Evolutionary conservation across 225 moss, liverwort and hornwort species (phyloP).

Genomic region (Sphagnum contortum): DNA sequence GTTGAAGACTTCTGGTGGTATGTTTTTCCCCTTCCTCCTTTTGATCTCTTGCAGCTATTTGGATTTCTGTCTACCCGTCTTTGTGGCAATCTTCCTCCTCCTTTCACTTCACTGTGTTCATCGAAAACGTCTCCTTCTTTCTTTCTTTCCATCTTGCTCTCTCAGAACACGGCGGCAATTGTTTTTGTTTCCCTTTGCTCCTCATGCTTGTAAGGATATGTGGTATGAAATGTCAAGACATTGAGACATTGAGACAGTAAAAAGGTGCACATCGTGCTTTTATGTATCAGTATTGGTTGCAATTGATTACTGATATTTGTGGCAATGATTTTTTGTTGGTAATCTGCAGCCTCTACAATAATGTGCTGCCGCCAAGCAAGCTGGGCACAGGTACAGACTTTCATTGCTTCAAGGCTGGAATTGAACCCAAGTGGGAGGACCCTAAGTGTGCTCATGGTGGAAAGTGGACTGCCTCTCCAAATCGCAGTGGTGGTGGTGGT

Average conservation of each 20-base stretch:
- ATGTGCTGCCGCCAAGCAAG: conserved; percentile 90
- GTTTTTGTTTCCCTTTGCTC: neutral
- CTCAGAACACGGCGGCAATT: neutral
- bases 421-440: conserved; percentile 97
- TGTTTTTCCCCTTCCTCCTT: conserved; percentile 1
- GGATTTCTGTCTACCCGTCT: neutral
- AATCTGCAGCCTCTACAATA: conserved; percentile 66
- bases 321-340: neutral
- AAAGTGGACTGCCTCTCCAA: conserved; percentile 71
- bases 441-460: conserved; percentile 90
- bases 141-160: neutral
- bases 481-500: conserved; percentile 36
- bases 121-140: neutral
- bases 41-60: neutral
- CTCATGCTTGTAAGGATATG: no score
- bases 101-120: no score
- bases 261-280: no score
- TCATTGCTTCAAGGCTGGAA: conserved; percentile 90
- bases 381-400: conserved; percentile 72
- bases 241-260: no score
- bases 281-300: neutral
- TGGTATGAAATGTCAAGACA: no score
- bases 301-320: neutral
- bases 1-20: conserved; percentile 98
- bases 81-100: neutral